Percentiles rank a stretch among this genome's conserved stretches.
These are phyloP conservation scores for Polygonum maritimum DNA, from an alignment of 148 eudicot genomes.

Conservation along the genomic window DNA sequence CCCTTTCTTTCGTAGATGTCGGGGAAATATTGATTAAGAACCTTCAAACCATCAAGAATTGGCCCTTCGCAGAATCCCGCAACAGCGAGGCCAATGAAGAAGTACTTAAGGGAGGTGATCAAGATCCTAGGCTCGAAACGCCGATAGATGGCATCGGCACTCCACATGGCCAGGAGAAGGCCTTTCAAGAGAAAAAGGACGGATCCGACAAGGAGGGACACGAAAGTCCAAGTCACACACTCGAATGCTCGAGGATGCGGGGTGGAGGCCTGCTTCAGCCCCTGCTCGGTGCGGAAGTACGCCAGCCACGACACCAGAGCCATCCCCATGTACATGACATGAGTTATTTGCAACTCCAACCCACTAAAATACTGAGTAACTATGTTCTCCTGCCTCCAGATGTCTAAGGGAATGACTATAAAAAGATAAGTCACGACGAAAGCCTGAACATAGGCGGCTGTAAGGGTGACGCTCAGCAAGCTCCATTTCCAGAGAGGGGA, in stretches of 20 bases:
- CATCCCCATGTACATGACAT: too few relatives aligned
- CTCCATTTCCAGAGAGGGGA: constrained; percentile 7
- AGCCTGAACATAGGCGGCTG: too few relatives aligned
- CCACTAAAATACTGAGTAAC: too few relatives aligned
- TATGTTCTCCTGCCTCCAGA: too few relatives aligned
- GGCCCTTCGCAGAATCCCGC: not conserved
- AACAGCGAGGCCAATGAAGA: not conserved
- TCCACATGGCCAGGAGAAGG: not conserved
- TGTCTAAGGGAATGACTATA: too few relatives aligned
- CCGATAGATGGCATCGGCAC: not conserved
- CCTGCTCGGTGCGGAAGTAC: not conserved
- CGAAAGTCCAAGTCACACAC: not conserved
- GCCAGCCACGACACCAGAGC: too few relatives aligned
- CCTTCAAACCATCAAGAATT: too few relatives aligned
- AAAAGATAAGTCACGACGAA: too few relatives aligned
- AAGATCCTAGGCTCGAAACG: not conserved
- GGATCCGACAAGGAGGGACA: not conserved
- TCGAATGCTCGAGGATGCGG: not conserved
- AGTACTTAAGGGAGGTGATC: not conserved
- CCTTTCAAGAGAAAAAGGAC: not conserved
- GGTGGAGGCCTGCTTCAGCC: not conserved
- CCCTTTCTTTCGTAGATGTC: too few relatives aligned
- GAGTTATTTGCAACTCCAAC: too few relatives aligned
- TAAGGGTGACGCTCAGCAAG: not conserved
- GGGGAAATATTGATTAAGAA: too few relatives aligned